phyloP scores from a whole-genome alignment of 2,329 filamentous ascomycete species.

The Phoma sp. region DNA sequence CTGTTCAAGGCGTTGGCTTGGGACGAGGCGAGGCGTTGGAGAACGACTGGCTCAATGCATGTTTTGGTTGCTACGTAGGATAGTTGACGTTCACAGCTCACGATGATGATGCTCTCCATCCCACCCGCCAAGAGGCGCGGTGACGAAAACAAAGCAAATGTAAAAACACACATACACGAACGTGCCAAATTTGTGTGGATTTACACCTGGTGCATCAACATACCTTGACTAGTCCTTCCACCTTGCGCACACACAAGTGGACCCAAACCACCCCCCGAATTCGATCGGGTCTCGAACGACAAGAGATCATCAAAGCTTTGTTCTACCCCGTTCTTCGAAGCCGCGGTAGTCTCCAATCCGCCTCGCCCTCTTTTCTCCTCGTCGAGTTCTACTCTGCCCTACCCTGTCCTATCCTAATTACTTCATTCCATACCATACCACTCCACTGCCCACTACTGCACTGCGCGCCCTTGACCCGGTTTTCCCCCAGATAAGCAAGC shows the following conservation, averaged over 20 bases:
- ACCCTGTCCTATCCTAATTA: neutral
- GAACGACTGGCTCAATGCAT: conserved; percentile 1
- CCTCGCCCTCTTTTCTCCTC: too few species aligned
- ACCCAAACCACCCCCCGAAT: too few species aligned
- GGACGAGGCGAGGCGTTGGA: conserved; percentile 11
- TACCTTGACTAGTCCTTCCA: too few species aligned
- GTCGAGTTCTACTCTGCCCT: too few species aligned
- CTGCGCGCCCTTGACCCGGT: too few species aligned
- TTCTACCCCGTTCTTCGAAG: neutral
- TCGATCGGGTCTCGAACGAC: too few species aligned
- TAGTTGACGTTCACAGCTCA: conserved; percentile 11
- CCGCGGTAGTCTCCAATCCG: neutral
- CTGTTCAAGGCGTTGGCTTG: conserved; percentile 13
- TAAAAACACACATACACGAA: neutral
- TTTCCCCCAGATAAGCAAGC: too few species aligned
- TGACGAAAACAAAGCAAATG: conserved; percentile 16
- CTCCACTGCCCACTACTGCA: neutral
- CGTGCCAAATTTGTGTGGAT: too few species aligned
- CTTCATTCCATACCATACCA: neutral
- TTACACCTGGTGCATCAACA: too few species aligned
- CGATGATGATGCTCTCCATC: neutral
- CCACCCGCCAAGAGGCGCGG: conserved; percentile 16
- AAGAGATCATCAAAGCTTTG: too few species aligned
- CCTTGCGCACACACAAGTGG: too few species aligned
- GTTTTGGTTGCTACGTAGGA: conserved; percentile 16